Base-by-base conservation (phyloP, 257 asterid species). In the Capsicum baccatum region DNA sequence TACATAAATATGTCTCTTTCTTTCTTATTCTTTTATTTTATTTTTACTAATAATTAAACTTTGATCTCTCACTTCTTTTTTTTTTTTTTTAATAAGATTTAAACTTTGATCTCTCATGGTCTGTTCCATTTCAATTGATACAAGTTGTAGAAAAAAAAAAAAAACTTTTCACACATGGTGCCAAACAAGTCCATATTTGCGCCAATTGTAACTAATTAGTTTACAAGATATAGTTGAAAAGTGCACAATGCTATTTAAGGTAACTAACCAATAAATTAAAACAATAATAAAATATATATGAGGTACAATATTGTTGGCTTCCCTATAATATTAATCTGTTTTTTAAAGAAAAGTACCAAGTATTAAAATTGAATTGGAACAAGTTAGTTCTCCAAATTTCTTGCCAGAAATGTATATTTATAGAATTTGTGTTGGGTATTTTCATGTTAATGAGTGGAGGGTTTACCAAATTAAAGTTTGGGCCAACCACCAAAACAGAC, bases 401-500 rank as follows among this genome's bases (percentile, higher is more conserved):
- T 26, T 2, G 47, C 64, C 48, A 52, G 5, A 78, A 76, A 54
- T 78, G 50, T 54, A 76, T 76, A 54, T 26, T 78, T 26, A 14
- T 52, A 21, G 63, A 76, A 26, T 8, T 7, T 52, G 9, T 52
- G 3, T 64, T 9, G 62, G 4, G 81, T 50, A 8, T 78, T 39
- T 15, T 54, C 62, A 54, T 78, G 50, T 78, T 78, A 78, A 26
- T 78, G 64, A 78, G 6, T 78, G 21, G 64, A 78, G 54, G 26
- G 64, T 54, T 78, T 54, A 54, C 81, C 81, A 78, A 78, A 54
- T 13, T 54, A 78, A 78, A 26, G 64, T 54, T 52, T 14, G 81
- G 81, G 64, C 33, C 81, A 78, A 78, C 81, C 64, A 78, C 81
- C 81, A 54, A 78, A 78, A 78, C 10, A 54, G 64, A 78, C 81